Conservation (phyloP, 768 basidiomycete genomes). For the Phaeolepiota aurea region DNA sequence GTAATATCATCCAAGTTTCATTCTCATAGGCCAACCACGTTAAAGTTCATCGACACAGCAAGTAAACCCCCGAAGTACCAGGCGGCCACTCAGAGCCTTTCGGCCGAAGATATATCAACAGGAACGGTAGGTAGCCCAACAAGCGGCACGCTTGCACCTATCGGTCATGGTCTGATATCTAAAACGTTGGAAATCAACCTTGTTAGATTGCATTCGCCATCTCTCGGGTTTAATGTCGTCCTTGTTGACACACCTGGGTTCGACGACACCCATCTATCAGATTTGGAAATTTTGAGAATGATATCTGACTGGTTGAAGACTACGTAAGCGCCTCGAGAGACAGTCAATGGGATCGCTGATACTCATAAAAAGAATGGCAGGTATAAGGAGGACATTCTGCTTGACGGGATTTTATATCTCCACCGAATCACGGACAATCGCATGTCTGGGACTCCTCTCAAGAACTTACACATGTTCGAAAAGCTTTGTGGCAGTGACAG, state of each 20-base stretch:
- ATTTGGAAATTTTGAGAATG: conserved; percentile 13
- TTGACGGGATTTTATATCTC: conserved; percentile 32
- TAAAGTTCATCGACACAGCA: conserved; percentile 15
- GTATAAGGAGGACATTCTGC: conserved; percentile 17
- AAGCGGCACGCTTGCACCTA: neutral
- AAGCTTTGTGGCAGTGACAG: conserved; percentile 37
- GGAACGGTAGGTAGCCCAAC: no score
- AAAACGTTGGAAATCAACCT: conserved; percentile 11
- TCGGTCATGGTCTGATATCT: conserved; percentile 14
- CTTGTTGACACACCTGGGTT: conserved; percentile 21
- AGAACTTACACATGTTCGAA: conserved; percentile 38
- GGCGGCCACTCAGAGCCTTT: no score
- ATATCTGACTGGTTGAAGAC: conserved; percentile 15
- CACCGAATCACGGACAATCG: conserved; percentile 32
- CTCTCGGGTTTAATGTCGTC: conserved; percentile 9
- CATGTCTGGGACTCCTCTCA: conserved; percentile 30
- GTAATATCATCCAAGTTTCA: neutral
- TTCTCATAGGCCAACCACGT: neutral
- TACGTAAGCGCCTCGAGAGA: conserved; percentile 11
- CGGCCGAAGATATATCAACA: no score
- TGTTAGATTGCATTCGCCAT: conserved; percentile 9
- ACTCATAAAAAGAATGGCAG: conserved; percentile 5
- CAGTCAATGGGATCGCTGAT: neutral
- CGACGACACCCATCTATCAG: conserved; percentile 14
- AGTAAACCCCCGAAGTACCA: conserved; percentile 3